phyloP scores from a whole-genome alignment of 371 early-diverging fungal genomes.

The Saksenaea vasiformis region DNA sequence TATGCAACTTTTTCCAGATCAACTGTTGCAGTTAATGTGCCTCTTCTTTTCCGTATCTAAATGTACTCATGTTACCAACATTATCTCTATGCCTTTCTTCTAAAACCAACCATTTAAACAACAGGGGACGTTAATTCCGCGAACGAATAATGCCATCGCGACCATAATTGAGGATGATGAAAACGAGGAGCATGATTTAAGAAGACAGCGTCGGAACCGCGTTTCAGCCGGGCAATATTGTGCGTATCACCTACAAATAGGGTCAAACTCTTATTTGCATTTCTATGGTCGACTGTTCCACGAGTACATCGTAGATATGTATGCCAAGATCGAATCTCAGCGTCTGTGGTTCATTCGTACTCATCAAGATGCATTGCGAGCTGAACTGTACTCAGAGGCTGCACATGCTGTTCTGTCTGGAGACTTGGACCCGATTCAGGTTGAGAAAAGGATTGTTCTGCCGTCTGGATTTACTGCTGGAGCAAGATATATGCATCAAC shows the following conservation, averaged over 20 bases:
- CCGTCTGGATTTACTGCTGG: constrained; percentile 17
- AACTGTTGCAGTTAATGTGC: too few relatives aligned
- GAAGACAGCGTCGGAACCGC: too few relatives aligned
- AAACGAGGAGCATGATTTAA: not conserved
- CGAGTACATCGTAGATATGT: constrained; percentile 12
- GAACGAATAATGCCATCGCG: not conserved
- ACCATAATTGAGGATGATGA: not conserved
- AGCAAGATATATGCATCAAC: too few relatives aligned
- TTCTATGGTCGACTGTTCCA: constrained; percentile 11
- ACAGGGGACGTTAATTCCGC: not conserved
- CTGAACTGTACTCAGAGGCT: too few relatives aligned
- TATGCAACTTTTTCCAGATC: too few relatives aligned
- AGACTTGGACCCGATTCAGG: not conserved
- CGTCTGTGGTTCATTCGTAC: not conserved
- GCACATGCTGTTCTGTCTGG: not conserved
- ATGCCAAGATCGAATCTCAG: constrained; percentile 11
- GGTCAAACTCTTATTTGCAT: not conserved
- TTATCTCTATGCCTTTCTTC: too few relatives aligned
- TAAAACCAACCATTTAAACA: too few relatives aligned
- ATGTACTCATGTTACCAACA: too few relatives aligned
- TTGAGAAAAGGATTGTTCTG: constrained; percentile 3
- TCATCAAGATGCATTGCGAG: constrained; percentile 4
- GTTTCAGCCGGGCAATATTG: too few relatives aligned
- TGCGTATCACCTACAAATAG: not conserved
- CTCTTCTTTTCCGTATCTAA: too few relatives aligned